Base-by-base conservation (phyloP, 1,284 basidiomycete genomes). In the Microbotryomycetes sp. region DNA sequence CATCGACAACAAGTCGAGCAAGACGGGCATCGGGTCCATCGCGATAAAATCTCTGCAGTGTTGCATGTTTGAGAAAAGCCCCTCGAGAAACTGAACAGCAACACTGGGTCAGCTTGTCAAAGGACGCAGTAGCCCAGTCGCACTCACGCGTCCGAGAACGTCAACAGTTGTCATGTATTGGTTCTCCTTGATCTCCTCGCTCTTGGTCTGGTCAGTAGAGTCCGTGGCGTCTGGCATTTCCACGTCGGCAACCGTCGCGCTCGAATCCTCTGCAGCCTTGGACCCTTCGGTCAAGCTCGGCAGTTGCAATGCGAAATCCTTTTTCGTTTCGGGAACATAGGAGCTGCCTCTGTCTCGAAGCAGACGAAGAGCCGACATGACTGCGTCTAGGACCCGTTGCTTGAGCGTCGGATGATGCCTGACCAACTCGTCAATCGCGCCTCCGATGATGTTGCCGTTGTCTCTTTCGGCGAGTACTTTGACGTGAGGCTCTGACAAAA, bases 391-490 rank as follows among this genome's bases (percentile, higher is more conserved):
- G 3, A 97, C 86, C 41, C 84, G 75, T 5, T 81, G 76, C 74
- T 93, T 94, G 58, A 98, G 79, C 1, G 83, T 81, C 2, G 96
- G 96, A 74, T 99, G 96, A 73, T 99, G 96, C 5, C 96, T 85
- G 62, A 96, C 87, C 57, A 99, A 85, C 74, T 99, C 96, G 72
- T 99, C 96, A 41, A 98, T 84, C 16, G 89, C 83, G 5, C 85
- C 85, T 2, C 96, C 96, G 59, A 97, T 85, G 50, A 90, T 78
- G 24, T 88, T 85, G 0, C 91, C 89, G 70, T 92, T 91, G 73
- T 98, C 94, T 73, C 93, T 91, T 71, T 98, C 94, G 52, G 87
- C 83, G 21, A 96, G 79, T n/a, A 91, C 82, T 66, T 90, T 88
- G 68, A 89, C 81, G 73, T 93, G 89, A 41, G 82, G 82, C 62